Base-by-base conservation (phyloP, 495 filamentous ascomycete genomes). In the Podospora pseudoanserina region DNA sequence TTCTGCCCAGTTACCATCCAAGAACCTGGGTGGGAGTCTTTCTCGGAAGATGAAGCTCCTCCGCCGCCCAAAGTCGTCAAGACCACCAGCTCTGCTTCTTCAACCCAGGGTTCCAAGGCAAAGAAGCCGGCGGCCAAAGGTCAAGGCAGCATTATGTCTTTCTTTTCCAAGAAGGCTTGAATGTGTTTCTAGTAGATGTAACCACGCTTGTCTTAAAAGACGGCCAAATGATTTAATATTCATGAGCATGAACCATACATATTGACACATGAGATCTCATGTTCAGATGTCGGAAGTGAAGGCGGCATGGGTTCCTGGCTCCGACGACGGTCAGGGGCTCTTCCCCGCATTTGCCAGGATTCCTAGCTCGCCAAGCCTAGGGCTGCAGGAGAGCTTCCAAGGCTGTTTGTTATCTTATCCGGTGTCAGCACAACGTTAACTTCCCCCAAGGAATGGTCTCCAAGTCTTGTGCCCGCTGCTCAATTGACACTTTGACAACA, bases 121-220 rank as follows among this genome's bases (percentile, higher is more conserved):
- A 92, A 88, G 79, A 92, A 92, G 79, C 76, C 76, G 3, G 84
- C 81, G 5, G 79, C 76, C 16, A 91, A 90, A 71, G 75, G 84
- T 28, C 91, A 96, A 73, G 93, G 94, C 11, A 97, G 86, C 78
- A 97, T 97, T 74, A 96, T 92, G 92, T 91, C 89, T 2, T 98
- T 97, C 79, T 97, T 98, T 80, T 85, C 83, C 13, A 98, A 97
- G 82, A 96, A 94, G 60, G 81, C 70, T 78, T 53, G 9, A 27
- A 6, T 19, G 23, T 19, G 55, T 11, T 26, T 11, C 4, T 2
- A 49, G 39, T 49, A 49, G 7, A 49, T 49, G 9, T 49, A 49
- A 49, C 2, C 13, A 5, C 39, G 13, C 13, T 11, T 9, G 13
- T 49, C 9, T 49, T 49, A 11, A 7, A 49, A 49, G 39, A 5